Conservation (phyloP, 2,329 filamentous ascomycete species). For the Chrysoporthe cubensis region DNA sequence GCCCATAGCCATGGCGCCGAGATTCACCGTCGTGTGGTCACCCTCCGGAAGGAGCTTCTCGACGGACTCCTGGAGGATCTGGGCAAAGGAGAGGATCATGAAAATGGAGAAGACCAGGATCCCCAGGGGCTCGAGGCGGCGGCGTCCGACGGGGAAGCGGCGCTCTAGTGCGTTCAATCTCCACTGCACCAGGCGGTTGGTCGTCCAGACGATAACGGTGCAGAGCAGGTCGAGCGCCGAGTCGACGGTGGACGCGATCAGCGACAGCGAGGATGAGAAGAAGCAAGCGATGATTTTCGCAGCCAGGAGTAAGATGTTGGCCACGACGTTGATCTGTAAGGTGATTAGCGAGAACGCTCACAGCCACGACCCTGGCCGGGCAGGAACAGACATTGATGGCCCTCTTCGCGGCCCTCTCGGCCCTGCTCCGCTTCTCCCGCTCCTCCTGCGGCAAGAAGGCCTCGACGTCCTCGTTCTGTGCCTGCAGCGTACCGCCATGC, state of each 20-base stretch:
- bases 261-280: constrained; percentile 53
- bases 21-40: constrained; percentile 46
- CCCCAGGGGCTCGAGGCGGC: constrained; percentile 62
- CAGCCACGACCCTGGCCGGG: background rate
- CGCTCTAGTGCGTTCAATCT: constrained; percentile 52
- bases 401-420: constrained; percentile 54
- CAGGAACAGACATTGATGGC: constrained; percentile 39
- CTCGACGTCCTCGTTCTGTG: constrained; percentile 53
- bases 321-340: constrained; percentile 28
- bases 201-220: constrained; percentile 64
- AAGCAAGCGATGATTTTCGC: constrained; percentile 30
- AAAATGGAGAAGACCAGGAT: constrained; percentile 67
- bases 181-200: constrained; percentile 63
- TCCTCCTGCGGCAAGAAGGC: constrained; percentile 60
- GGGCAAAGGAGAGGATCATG: constrained; percentile 66
- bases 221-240: constrained; percentile 64
- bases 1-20: constrained; percentile 57
- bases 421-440: constrained; percentile 49
- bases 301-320: constrained; percentile 31
- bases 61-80: constrained; percentile 65
- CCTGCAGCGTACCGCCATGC: constrained; percentile 53
- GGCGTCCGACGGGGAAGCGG: constrained; percentile 61
- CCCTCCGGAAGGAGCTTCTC: constrained; percentile 55
- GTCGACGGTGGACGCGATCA: constrained; percentile 65
- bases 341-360: background rate